Evolutionary conservation across 192 early-diverging fungal genomes (phyloP), one percentile per base, ranked within the genome.

Genomic region (Pilaira anomala): DNA sequence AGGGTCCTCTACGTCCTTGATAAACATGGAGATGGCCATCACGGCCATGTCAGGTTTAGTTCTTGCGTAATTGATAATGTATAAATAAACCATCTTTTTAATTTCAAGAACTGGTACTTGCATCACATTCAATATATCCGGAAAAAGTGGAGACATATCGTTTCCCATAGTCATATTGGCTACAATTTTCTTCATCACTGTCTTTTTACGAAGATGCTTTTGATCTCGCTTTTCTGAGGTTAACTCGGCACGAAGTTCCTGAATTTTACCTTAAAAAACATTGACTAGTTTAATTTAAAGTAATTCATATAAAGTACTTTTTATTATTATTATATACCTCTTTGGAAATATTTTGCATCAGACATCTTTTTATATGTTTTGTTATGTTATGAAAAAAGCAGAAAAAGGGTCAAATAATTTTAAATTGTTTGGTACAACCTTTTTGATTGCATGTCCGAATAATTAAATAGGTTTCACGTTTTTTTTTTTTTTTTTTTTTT

Each of bases 121-220:
- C 93, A 96, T 96, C 71, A 92, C 94, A 21, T 82, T 88, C 14
- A 99, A 80, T 25, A 99, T 93, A 73, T 99, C 96, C 21, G 87
- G 83, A 72, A 89, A 95, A 33, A 99, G 84, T 8, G 91, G 78
- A 24, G 92, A 93, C 93, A 99, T 97, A 80, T 99, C 97, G 79
- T 95, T 98, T 24, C 97, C 97, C 94, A 99, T 98, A 16, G 97
- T 98, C 95, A 99, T 99, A 72, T 99, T 99, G 33, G 97, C 97
- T 21, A 99, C 93, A 65, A 99, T 91, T 80, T 97, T 93, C 75
- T 91, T 95, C 76, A 90, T 84, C 49, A 90, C 89, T 19, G 86
- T 83, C 77, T 91, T 90, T 65, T 94, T 93, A 60, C 87, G 89
- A 29, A 82, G 83, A 63, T 89, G 77, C 69, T 92, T 91, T 57